These are phyloP conservation scores for Phylloporus arenicola DNA, from an alignment of 768 basidiomycete genomes.

Conservation along the genomic window DNA sequence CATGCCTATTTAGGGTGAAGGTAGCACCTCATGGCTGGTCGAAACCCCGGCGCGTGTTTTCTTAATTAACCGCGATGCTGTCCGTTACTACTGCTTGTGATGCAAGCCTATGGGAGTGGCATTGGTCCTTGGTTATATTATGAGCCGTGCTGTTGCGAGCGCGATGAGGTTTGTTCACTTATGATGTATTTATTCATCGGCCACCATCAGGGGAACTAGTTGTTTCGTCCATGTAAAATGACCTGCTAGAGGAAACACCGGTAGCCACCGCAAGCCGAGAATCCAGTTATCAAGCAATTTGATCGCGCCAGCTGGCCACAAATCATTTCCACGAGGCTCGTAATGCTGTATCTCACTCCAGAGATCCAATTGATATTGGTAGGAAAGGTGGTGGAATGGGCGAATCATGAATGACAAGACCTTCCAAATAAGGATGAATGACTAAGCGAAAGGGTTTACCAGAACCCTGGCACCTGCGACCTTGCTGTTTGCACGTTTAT, in stretches of 20 bases:
- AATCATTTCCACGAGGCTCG: slow-evolving; percentile 15
- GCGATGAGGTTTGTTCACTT: too few relatives aligned
- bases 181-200: too few relatives aligned
- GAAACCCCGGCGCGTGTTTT: too few relatives aligned
- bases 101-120: not conserved
- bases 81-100: too few relatives aligned
- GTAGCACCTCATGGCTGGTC: not conserved
- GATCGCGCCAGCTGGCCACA: not conserved
- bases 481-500: slow-evolving; percentile 29
- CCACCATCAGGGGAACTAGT: too few relatives aligned
- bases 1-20: not conserved
- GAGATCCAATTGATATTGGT: not conserved
- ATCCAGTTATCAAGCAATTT: not conserved
- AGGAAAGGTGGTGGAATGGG: not conserved
- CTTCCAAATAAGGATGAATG: slow-evolving; percentile 17
- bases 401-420: slow-evolving; percentile 12
- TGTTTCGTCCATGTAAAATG: not conserved
- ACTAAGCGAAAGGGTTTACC: slow-evolving; percentile 17
- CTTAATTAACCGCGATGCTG: not conserved
- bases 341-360: slow-evolving; percentile 4
- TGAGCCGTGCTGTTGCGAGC: not conserved
- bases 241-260: not conserved
- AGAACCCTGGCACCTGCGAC: slow-evolving; percentile 20
- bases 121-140: not conserved
- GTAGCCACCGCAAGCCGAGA: not conserved